Evolutionary conservation across 2,329 filamentous ascomycete genomes (phyloP), one percentile per base, ranked within the genome.

Genomic region (Nigrospora oryzae): DNA sequence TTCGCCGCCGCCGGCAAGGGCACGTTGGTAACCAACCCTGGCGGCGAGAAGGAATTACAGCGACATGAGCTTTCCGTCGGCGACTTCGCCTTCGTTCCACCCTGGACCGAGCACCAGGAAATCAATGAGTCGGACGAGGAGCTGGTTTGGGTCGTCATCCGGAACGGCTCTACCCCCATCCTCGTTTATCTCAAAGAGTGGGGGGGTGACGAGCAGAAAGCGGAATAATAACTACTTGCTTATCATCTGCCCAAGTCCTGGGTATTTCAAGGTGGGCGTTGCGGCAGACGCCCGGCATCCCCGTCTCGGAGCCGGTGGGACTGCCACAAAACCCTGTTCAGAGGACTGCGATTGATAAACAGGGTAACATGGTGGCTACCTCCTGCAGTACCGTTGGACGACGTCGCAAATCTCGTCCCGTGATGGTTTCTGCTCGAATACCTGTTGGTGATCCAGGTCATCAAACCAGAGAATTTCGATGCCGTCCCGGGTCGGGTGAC

Each of bases 101-200:
- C 82, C 0, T 86, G 75, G 70, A 77, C 79, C 0, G 83, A 88
- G 58, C 82, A 88, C 62, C 82, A 86, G 58, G 74, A 83, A 44
- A 67, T 81, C 16, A 88, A 88, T 53, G 75, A 85, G 34, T 73
- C 74, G 1, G 77, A 81, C 37, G 60, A 59, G 2, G 71, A 76
- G 31, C 65, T 83, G 2, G 73, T 79, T 34, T 85, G 82, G 79
- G 73, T 85, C 11, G 73, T 87, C 38, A 77, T 80, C 5, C 72
- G 82, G 17, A 79, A 75, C 51, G 83, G 82, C 1, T 59, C 73
- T 3, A 68, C 70, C 45, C 82, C 83, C 0, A 70, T 79, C 2
- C 79, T 83, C 6, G 77, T 79, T 23, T 79, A 82, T 54, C 53
- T 86, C 45, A 70, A 73, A 11, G 77, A 74, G 17, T 87, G 83